Base-by-base conservation (phyloP, 2,329 filamentous ascomycete genomes). In the Scytalidium sp. region DNA sequence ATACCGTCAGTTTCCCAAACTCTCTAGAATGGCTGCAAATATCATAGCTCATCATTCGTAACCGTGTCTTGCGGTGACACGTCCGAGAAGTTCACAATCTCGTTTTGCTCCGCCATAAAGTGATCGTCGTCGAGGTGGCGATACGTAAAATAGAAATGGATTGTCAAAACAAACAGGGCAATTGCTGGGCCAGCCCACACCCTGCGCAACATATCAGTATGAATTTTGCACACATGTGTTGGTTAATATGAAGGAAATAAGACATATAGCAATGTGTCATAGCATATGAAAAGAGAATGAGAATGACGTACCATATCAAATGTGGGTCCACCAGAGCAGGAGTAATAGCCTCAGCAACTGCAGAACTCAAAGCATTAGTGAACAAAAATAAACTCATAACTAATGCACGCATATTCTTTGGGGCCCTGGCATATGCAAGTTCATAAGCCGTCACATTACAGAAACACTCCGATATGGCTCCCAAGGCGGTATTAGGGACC, bases 391-490 rank as follows among this genome's bases (percentile, higher is more conserved):
- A 74, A 22, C 79, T 80, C 67, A 79, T 76, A 58, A 92, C 85
- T 19, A 91, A 76, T 2, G 83, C 87, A 57, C 86, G 84, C 88
- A 92, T 91, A 71, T 89, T 90, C 61, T 79, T 81, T 23, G 87
- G 88, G 0, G 87, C 85, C 68, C 90, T 88, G 63, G 84, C 84
- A 70, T 84, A 91, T 39, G 88, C 87, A 53, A 89, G 88, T 65
- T 90, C 87, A 56, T 87, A 81, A 1, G 84, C 84, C 4, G 80
- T 82, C 45, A 83, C 73, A 25, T 74, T 79, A 5, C 74, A 72
- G 56, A 81, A 78, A 56, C 80, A 80, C 64, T 82, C 79, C 0
- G 76, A 78, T 56, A 80, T 72, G 50, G 74, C 79, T 43, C 77
- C 71, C 5, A 83, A 66, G 9, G 49, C 45, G 8, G 78, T 66